Evolutionary conservation across 106 monocot species (phyloP), one percentile per base, ranked within the genome.

Genomic region (Apostasia shenzhenica): DNA sequence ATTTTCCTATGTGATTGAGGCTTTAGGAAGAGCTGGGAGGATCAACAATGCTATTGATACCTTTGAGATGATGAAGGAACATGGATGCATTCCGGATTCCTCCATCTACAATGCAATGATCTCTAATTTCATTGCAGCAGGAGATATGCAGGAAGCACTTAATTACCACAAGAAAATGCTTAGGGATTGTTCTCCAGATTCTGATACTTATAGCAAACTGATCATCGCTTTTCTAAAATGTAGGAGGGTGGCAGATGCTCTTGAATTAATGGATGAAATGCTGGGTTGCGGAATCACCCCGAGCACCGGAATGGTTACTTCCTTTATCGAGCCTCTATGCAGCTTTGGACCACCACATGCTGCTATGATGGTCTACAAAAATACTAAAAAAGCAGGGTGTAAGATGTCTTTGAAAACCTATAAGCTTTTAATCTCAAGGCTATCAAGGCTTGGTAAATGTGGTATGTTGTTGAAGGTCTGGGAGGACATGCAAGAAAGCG

Each of bases 281-380:
- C 56, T 99, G 63, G 10, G 3, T 11, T 63, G 48, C 68, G 92
- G 84, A 51, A 68, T 90, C 62, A 54, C 66, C 9, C 92, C 92
- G 64, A 90, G 49, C 53, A 85, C 87, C 43, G 87, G 89, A 55
- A 87, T 90, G 87, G 59, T 92, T 61, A 92, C 97, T 46, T 82
- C 78, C 42, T 85, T 89, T 40, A 74, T 99, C 40, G 79, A 80
- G 46, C 81, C 80, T 65, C 59, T 99, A 13, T 92, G 89, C 71
- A 90, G 79, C 45, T 92, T 85, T 83, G 97, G 92, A 11, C 97
- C 97, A n/a, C 97, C 97, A 56, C 83, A 92, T 87, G 97, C 97
- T 43, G 92, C 97, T 39, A 79, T 97, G 84, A 49, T 89, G 48
- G 76, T 97, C 50, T 97, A 97, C 50, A 81, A 81, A 70, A 92